Percentiles rank a stretch among this genome's conserved stretches.
Evolutionary conservation across 2,329 filamentous ascomycete species (phyloP).

Genomic region (Byssothecium circinans): DNA sequence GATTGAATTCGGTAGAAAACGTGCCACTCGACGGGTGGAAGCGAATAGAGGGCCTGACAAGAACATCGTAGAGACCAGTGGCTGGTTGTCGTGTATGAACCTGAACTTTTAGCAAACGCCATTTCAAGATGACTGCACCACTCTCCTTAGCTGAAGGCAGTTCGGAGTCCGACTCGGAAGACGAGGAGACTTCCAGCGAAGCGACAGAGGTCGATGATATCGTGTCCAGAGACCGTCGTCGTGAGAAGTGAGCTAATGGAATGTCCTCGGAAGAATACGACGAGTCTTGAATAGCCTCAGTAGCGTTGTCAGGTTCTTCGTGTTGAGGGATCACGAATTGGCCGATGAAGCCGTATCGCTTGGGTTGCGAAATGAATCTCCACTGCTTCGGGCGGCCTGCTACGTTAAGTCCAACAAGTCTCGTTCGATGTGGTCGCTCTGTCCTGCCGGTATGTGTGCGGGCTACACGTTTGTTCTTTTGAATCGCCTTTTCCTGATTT

Average conservation of each 20-base stretch:
- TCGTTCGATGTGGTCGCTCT: background rate
- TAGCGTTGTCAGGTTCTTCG: background rate
- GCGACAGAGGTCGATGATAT: background rate
- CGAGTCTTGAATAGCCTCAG: background rate
- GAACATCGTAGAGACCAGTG: background rate
- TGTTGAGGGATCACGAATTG: no score
- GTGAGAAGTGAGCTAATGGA: background rate
- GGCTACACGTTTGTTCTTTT: background rate
- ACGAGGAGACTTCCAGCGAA: background rate
- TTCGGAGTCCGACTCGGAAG: background rate
- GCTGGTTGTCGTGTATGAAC: no score
- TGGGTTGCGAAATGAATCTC: background rate
- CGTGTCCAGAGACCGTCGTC: background rate
- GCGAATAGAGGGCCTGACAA: conserved; percentile 22
- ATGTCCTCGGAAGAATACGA: background rate
- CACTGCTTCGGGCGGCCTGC: background rate
- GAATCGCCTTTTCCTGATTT: background rate
- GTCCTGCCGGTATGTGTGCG: background rate
- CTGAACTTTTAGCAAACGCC: background rate
- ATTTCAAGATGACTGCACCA: background rate
- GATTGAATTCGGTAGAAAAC: conserved; percentile 46
- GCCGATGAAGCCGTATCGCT: background rate
- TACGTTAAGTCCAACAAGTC: background rate
- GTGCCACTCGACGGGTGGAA: conserved; percentile 49
- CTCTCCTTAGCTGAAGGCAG: background rate